Evolutionary conservation across 2,329 filamentous ascomycete species (phyloP), one percentile per base, ranked within the genome.

Genomic region (Colletotrichum sp.): DNA sequence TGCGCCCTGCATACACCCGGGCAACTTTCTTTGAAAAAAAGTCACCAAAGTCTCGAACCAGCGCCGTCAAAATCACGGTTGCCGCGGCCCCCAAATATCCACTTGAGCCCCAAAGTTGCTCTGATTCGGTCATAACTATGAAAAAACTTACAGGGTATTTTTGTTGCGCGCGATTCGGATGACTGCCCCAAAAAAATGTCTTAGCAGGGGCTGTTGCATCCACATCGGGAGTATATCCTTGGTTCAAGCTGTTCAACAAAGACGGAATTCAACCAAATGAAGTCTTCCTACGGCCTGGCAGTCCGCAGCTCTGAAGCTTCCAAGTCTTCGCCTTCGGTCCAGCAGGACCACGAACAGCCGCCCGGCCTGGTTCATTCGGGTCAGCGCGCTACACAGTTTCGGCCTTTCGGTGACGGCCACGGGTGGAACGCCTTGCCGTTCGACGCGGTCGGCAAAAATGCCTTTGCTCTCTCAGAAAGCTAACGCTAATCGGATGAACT

Each of bases 401-500:
- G 26, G 48, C 8, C 36, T 26, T 26, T 30, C 5, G 18, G 68
- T 52, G 48, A 69, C 52, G 65, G 71, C 26, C 26, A 28, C 18
- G n/a, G 48, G 48, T 52, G 34, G 34, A 43, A 24, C 10, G n/a
- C 32, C 5, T 61, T 34, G 16, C 34, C 16, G 24, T 73, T 69
- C 36, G 28, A 60, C 39, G 55, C 36, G 55, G 21, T 32, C 39
- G 43, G 30, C 24, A 16, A 36, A 72, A 32, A 21, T 39, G 32
- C 55, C 39, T n/a, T 60, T 67, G 63, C 73, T 68, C 15, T 16
- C 48, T 48, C 32, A n/a, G 10, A 43, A 36, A 43, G 26, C 39
- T 74, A 57, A 67, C 36, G 32, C 60, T 21, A 24, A 48, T 73
- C 61, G 72, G 63, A 69, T 12, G 73, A 75, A 75, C 73, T 48